Percentiles rank a stretch among this genome's conserved stretches.
phyloP scores from a whole-genome alignment of 345 rosid genomes.

The Acer campestre region DNA sequence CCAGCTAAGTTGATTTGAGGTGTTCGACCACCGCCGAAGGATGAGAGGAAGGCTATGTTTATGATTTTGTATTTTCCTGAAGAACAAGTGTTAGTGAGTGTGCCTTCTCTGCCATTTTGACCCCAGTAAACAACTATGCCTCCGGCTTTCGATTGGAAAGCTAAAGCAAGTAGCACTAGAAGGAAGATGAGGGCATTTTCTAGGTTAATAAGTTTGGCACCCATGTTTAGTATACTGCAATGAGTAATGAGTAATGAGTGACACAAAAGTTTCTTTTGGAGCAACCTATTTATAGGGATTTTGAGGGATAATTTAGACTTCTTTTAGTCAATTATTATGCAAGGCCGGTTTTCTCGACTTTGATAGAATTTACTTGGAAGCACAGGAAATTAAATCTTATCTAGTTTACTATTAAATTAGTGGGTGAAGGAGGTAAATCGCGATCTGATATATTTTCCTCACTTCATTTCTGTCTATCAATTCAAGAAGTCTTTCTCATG shows the following conservation, averaged over 20 bases:
- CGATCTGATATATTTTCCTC: too few relatives aligned
- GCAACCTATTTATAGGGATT: background rate
- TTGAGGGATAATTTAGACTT: background rate
- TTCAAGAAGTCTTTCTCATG: too few relatives aligned
- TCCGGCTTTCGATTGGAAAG: conserved; percentile 6
- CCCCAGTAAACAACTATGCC: conserved; percentile 23
- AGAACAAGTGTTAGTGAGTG: conserved; percentile 16
- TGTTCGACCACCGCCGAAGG: conserved; percentile 24
- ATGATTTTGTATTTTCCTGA: conserved; percentile 24
- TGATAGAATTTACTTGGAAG: background rate
- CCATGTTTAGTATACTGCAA: background rate
- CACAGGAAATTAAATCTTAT: too few relatives aligned
- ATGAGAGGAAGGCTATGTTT: conserved; percentile 30
- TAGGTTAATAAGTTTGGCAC: background rate
- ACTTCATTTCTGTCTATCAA: too few relatives aligned
- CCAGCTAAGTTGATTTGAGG: conserved; percentile 33
- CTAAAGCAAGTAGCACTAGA: background rate
- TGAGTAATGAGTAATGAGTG: background rate
- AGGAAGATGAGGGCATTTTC: background rate
- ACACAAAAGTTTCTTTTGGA: background rate
- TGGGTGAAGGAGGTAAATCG: too few relatives aligned
- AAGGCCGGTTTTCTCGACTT: background rate
- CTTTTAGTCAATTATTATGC: background rate
- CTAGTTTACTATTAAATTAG: too few relatives aligned
- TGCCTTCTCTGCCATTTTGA: conserved; percentile 20